A percentile compares a stretch with the other conserved stretches of the same genome.
Conservation (phyloP, 495 filamentous ascomycete genomes). For the Aspergillus nidulans region DNA sequence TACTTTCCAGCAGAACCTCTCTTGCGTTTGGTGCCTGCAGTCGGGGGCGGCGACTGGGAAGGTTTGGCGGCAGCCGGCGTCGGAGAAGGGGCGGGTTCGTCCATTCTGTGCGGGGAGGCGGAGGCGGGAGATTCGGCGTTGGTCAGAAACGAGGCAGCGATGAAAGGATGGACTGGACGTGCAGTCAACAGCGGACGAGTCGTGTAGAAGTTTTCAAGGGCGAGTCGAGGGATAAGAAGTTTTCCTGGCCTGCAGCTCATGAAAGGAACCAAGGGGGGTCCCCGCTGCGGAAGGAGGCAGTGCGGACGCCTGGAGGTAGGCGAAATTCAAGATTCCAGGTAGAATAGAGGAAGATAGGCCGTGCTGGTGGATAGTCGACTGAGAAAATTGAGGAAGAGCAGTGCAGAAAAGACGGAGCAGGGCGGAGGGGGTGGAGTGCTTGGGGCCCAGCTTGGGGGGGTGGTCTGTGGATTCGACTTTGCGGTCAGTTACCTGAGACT, state of each 20-base stretch:
- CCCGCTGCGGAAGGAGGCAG: slow-evolving; percentile 24
- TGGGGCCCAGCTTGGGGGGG: background rate
- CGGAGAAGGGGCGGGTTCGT: slow-evolving; percentile 35
- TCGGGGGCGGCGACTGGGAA: slow-evolving; percentile 32
- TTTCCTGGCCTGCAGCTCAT: slow-evolving; percentile 26
- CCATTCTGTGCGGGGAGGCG: slow-evolving; percentile 21
- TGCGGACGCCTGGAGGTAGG: slow-evolving; percentile 19
- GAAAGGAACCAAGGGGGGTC: slow-evolving; percentile 26
- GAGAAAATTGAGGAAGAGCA: background rate
- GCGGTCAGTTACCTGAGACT: background rate
- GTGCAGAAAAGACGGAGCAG: background rate
- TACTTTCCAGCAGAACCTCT: slow-evolving; percentile 60
- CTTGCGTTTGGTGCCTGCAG: slow-evolving; percentile 62
- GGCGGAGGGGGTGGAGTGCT: background rate
- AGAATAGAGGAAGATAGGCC: slow-evolving; percentile 32
- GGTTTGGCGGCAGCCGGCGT: slow-evolving; percentile 31
- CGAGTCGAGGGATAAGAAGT: slow-evolving; percentile 18
- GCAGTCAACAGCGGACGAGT: slow-evolving; percentile 7
- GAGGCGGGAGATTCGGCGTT: background rate
- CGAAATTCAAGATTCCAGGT: slow-evolving; percentile 4
- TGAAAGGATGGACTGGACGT: slow-evolving; percentile 1
- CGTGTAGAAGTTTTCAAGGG: slow-evolving; percentile 1
- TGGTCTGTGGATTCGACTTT: background rate
- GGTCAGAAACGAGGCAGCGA: background rate
- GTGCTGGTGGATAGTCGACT: background rate